Conservation (phyloP, 306 rosid species). For the Trifolium subterraneum region DNA sequence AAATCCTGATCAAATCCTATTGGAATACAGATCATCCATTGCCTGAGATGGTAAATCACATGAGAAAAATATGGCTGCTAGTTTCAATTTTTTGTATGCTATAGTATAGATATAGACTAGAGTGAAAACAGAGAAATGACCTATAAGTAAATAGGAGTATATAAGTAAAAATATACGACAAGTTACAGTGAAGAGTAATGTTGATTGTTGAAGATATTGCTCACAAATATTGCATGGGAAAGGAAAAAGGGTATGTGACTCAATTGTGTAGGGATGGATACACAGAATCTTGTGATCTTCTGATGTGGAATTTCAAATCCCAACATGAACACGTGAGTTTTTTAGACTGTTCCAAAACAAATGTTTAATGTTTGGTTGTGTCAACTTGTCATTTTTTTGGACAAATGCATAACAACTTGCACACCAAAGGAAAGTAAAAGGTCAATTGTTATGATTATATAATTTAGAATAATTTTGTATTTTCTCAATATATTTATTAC, state of each 20-base stretch:
- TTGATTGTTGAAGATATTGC: not conserved
- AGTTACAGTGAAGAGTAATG: not conserved
- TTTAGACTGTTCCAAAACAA: slow-evolving; percentile 25
- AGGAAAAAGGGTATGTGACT: slow-evolving; percentile 36
- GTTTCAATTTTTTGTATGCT: not conserved
- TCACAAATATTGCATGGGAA: slow-evolving; percentile 37
- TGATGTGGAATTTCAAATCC: slow-evolving; percentile 37
- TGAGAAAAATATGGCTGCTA: slow-evolving; percentile 35
- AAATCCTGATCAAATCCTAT: too few relatives aligned
- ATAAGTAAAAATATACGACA: not conserved
- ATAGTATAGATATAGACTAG: not conserved
- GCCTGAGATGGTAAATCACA: slow-evolving; percentile 36
- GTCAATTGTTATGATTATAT: slow-evolving; percentile 9
- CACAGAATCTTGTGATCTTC: slow-evolving; percentile 43
- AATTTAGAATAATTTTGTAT: not conserved
- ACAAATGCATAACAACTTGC: not conserved
- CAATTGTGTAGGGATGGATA: not conserved
- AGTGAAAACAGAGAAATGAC: slow-evolving; percentile 12
- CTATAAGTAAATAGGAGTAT: not conserved
- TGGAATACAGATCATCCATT: slow-evolving; percentile 26
- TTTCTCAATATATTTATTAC: not conserved
- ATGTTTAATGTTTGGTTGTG: slow-evolving; percentile 28
- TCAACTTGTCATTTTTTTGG: slow-evolving; percentile 30
- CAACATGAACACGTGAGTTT: slow-evolving; percentile 41
- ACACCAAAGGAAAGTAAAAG: not conserved